These are phyloP conservation scores for Torulaspora pretoriensis DNA, from an alignment of 1,139 yeast species.

Conservation along the genomic window DNA sequence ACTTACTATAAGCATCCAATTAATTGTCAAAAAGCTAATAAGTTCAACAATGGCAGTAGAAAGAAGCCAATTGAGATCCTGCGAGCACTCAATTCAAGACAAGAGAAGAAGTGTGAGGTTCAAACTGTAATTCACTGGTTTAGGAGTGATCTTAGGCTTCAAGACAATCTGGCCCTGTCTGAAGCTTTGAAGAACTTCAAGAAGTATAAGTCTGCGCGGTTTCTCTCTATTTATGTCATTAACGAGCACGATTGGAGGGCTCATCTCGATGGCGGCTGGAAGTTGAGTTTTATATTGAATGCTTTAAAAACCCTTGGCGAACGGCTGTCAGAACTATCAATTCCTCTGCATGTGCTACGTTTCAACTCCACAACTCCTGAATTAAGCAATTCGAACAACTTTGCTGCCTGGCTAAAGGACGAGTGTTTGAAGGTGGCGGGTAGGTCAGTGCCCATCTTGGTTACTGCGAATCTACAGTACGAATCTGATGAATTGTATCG, in stretches of 20 bases:
- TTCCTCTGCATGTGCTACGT: slow-evolving; percentile 42
- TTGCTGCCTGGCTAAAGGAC: slow-evolving; percentile 31
- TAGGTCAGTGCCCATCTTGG: slow-evolving; percentile 5
- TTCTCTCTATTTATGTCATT: slow-evolving; percentile 41
- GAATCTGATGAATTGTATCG: slow-evolving; percentile 51
- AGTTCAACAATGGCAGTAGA: slow-evolving; percentile 18
- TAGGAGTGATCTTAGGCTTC: slow-evolving; percentile 42
- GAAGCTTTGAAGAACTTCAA: slow-evolving; percentile 38
- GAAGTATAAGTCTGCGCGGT: slow-evolving; percentile 27
- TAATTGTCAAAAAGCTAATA: slow-evolving; percentile 10
- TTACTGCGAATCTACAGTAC: slow-evolving; percentile 37
- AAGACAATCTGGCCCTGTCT: slow-evolving; percentile 42
- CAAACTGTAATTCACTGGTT: slow-evolving; percentile 41
- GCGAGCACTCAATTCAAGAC: slow-evolving; percentile 6
- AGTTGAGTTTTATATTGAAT: slow-evolving; percentile 40
- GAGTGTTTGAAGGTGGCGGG: slow-evolving; percentile 18
- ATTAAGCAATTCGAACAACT: slow-evolving; percentile 18
- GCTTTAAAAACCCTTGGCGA: slow-evolving; percentile 37
- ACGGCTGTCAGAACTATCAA: slow-evolving; percentile 36
- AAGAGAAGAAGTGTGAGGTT: slow-evolving; percentile 1
- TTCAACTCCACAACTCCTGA: slow-evolving; percentile 35
- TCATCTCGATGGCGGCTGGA: slow-evolving; percentile 46
- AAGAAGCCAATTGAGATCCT: slow-evolving; percentile 16
- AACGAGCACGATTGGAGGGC: slow-evolving; percentile 41
- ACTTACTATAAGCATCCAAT: slow-evolving; percentile 12